Base-by-base conservation (phyloP, 2,329 filamentous ascomycete species). In the Scedosporium apiospermum region DNA sequence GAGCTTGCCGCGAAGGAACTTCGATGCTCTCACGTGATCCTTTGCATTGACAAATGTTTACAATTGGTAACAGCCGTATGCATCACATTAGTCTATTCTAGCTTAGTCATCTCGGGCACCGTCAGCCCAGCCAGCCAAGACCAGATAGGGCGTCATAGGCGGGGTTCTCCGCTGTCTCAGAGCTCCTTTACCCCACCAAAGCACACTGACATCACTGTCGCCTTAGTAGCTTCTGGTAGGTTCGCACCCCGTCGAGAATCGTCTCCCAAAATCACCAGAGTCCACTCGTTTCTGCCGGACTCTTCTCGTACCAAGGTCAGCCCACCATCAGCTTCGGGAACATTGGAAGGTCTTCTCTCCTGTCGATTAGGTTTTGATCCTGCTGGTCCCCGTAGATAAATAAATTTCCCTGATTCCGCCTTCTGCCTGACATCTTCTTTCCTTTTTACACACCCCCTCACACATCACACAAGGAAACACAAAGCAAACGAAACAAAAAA, bases 261-360 rank as follows among this genome's bases (percentile, higher is more conserved):
- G 34, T 12, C 71, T 73, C 71, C 66, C 69, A 65, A 66, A 64
- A 65, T n/a, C 64, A 67, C 64, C 64, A 65, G 68, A 67, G 65
- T 59, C 57, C 68, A 66, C 69, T 67, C 65, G 60, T 34, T 38
- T 55, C 44, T 44, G 27, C 64, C 18, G 62, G 61, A 34, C 49
- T 51, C 60, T 60, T 63, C 64, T 66, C 64, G 68, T 64, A 62
- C 67, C 64, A 66, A 63, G 65, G 66, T 70, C 67, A 65, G 60
- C 38, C 63, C 65, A 64, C 65, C 53, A 67, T 58, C 58, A 57
- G 30, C 21, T 61, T 60, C 55, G 60, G 42, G 38, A 64, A 38
- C 42, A 7, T 55, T 55, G 44, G 30, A 18, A 58, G 27, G 21
- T 14, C 27, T 49, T 49, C 23, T 30, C n/a, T 53, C 18, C 26